Evolutionary conservation across 2,329 filamentous ascomycete genomes (phyloP), one percentile per base, ranked within the genome.

Genomic region (Cyclaneusma minus): DNA sequence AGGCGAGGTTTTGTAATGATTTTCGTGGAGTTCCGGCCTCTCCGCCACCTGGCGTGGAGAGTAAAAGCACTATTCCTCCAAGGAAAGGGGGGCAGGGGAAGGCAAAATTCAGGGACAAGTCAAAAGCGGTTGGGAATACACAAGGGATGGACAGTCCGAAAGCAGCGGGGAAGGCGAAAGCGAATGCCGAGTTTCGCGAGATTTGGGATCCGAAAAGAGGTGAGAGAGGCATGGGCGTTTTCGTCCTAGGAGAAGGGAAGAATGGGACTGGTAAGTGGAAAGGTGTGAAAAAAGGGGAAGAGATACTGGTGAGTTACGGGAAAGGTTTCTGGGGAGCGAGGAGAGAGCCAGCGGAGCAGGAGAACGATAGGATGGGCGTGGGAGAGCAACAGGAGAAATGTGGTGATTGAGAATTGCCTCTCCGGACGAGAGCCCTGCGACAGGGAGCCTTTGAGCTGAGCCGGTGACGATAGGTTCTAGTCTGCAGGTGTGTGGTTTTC

Each of bases 1-100:
- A 78, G 50, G 70, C 64, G 2, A 54, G 72, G 7, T 77, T 73
- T 37, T 59, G 75, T 23, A 78, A 78, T 41, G 72, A 78, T 47
- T 78, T 69, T 38, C 55, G 72, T 5, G 69, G 71, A 3, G 56
- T 76, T 2, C 51, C 51, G 8, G 52, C 33, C 9, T 28, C 33
- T 15, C 35, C 29, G 25, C 33, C 15, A 18, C n/a, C 13, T 14
- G 7, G 8, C 24, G 8, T 8, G 22, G 7, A 24, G 13, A 24
- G 12, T 8, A 12, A 8, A 9, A 24, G 8, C 7, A 13, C 22
- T 7, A 24, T 8, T 7, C 8, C 9, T 8, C 12, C 22, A 13
- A 12, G 8, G 12, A 24, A 8, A 24, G 13, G 8, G 13, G 18
- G 18, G 8, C n/a, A 8, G 8, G n/a, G 36, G 32, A 6, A 28